Evolutionary conservation across 164 flowering plant genomes (phyloP).

Genomic region (Sedum album): DNA sequence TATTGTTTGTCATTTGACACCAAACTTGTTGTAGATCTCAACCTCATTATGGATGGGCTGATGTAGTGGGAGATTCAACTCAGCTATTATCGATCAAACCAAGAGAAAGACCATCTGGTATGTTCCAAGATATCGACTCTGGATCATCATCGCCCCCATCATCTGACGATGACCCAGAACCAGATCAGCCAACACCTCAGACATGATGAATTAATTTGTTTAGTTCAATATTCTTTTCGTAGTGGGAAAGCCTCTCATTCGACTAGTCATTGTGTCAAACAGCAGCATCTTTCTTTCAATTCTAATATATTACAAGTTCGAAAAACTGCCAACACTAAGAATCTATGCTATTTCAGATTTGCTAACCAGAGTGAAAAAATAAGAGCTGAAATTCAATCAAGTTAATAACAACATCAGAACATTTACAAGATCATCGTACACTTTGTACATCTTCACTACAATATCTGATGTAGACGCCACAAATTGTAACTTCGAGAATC

Average conservation of each 20-base stretch:
- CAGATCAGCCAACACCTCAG: conserved; percentile 17
- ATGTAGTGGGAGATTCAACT: conserved; percentile 88
- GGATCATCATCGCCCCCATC: conserved; percentile 44
- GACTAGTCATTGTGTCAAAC: not conserved
- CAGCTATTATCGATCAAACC: conserved; percentile 80
- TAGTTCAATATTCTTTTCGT: conserved; percentile 5
- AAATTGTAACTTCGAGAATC: too few species aligned
- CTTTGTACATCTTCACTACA: not conserved
- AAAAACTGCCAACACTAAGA: not conserved
- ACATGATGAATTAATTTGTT: conserved; percentile 8
- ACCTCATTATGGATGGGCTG: conserved; percentile 99
- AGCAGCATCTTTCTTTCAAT: not conserved
- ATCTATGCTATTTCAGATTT: too few species aligned
- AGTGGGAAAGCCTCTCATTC: conserved; percentile 5
- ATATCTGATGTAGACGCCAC: too few species aligned
- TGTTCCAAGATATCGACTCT: conserved; percentile 61
- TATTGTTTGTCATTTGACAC: conserved; percentile 1
- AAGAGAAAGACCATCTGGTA: conserved; percentile 77
- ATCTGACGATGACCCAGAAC: conserved; percentile 29
- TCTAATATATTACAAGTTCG: not conserved
- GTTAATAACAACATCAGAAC: too few species aligned
- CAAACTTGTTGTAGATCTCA: conserved; percentile 47
- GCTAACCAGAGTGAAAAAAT: too few species aligned
- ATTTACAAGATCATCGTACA: not conserved
- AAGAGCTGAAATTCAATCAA: too few species aligned